Base-by-base conservation (phyloP, 2,329 filamentous ascomycete species). In the Alternaria sp. region DNA sequence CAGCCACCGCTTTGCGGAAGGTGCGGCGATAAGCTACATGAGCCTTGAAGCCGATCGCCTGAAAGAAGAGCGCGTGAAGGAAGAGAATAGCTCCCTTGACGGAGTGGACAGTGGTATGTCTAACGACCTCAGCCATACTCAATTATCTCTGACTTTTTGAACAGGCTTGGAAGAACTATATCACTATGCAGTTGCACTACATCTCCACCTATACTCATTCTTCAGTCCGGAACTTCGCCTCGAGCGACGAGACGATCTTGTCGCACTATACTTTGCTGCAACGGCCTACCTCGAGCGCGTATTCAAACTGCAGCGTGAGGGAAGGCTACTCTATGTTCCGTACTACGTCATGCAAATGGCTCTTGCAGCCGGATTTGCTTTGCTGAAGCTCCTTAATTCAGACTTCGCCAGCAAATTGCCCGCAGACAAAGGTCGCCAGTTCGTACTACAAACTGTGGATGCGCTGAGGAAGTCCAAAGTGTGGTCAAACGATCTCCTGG, bases 331-430 rank as follows among this genome's bases (percentile, higher is more conserved):
- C 51, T 89, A 91, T 70, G 86, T 88, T 26, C 89, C 87, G 65
- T 92, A 90, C 74, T 94, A 94, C 76, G 87, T 94, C 53, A 89
- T 93, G 74, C 91, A 94, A 77, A 94, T 94, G 89, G 87, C 93
- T 57, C 87, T 94, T n/a, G 91, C 91, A 2, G 91, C 89, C 5
- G 89, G 89, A 4, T 93, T 93, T 69, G 89, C 91, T 1, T 81
- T 95, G 48, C 84, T 94, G 62, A 94, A 94, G 68, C 81, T 91
- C 71, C 83, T 94, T 57, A 89, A 94, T 79, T 87, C 89, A 51
- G 93, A 91, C 20, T 94, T 94, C 69, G 85, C 89, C 41, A 86
- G 86, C 66, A 88, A 88, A 34, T 51, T 79, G 11, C 74, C 73
- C n/a, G 87, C 91, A 56, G 90, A 93, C 67, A 85, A 89, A 38